Evolutionary conservation across 306 rosid genomes (phyloP), one percentile per base, ranked within the genome.

Genomic region (Sphenostylis stenocarpa): DNA sequence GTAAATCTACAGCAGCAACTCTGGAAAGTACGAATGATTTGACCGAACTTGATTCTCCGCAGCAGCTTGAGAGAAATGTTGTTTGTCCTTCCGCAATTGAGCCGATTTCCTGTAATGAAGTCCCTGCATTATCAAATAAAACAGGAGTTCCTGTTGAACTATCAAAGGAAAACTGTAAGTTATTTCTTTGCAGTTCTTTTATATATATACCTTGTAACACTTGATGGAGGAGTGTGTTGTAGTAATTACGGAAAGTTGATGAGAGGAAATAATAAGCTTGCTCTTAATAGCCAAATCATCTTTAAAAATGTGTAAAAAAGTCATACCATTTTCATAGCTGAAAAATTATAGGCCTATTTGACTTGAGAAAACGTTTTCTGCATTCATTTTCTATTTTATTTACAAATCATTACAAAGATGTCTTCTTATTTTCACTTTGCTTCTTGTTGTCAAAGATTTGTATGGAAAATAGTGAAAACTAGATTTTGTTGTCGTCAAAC

Each of bases 111-210:
- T 69, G 60, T 24, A 69, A 75, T 13, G 67, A 60, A 56, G 68
- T 44, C 66, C 38, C 81, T 70, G 62, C 84, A 69, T 84, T 70
- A 60, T 83, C 90, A 66, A 67, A 57, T 84, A 56, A 84, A 53
- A 58, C 14, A 13, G 83, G 28, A 80, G 69, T 41, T 44, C 72
- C 85, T 10, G 41, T 72, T 66, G 82, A 87, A 80, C 86, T 73
- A 53, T 80, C 90, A 28, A 83, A 86, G 77, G 85, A 82, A 77
- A 75, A 72, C 70, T 13, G 98, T 95, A 85, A 91, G 98, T 89
- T 72, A 51, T 23, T 44, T 79, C n/a, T 76, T 78, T 21, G 41
- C 62, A 29, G 19, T 64, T 81, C 51, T 26, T 64, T 78, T 78
- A n/a, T 68, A 51, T 61, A 39, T 55, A 4, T 71, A 36, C 51